Evolutionary conservation across 164 flowering plant species (phyloP), one percentile per base, ranked within the genome.

Genomic region (Dillenia turbinata): DNA sequence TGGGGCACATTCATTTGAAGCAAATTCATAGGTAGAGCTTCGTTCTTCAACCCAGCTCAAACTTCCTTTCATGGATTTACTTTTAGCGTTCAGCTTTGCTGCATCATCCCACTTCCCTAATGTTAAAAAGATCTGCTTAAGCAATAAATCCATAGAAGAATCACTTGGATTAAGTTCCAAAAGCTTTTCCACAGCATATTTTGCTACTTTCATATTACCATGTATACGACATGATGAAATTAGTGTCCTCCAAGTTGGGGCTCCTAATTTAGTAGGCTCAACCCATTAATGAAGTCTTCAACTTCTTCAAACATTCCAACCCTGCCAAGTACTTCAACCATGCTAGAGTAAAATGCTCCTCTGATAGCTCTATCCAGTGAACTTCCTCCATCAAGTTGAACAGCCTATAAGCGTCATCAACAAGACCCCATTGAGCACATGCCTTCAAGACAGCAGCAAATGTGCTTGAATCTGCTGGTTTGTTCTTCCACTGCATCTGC

Each of bases 291-390:
- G 51, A 78, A 75, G 14, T 72, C 74, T 13, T 16, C 47, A 43
- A 66, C 77, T n/a, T 70, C 72, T 60, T 78, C 74, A 65, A 72
- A 74, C 68, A 57, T 63, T 56, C 77, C 73, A 17, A 76, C 77
- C 12, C 70, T 70, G 9, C 79, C 81, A 22, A 78, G 47, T 12
- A 72, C 69, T 56, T 75, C 71, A 19, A 75, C 69, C 54, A 75
- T 68, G 70, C 69, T 67, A 44, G 72, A 59, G 47, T 69, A 70
- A n/a, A n/a, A 49, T 69, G 77, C 40, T 70, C 81, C 19, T 67
- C 69, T 9, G 65, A 61, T 56, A 73, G 77, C 62, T 69, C 51
- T 12, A 72, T 64, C 58, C 72, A 61, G 12, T 69, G 68, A 26
- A 17, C 61, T 44, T 67, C 22, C 44, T 65, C 60, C 77, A 78